Evolutionary conservation across 176 grass and related monocot genomes (phyloP).

Genomic region (Oryza longistaminata): DNA sequence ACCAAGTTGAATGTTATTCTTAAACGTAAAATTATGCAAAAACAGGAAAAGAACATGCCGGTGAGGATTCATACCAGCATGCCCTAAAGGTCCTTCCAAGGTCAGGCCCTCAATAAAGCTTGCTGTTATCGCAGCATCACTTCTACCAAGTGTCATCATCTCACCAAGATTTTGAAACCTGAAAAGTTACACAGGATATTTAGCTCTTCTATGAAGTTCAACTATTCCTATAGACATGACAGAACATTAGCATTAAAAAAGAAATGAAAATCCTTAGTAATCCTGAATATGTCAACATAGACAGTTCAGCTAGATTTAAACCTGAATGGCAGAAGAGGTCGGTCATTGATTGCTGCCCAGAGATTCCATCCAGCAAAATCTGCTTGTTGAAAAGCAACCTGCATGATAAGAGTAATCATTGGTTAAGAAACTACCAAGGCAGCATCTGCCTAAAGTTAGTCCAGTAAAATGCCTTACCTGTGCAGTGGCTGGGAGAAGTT

Average conservation of each 20-base stretch:
- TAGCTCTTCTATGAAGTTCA: not conserved
- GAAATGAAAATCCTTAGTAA: not conserved
- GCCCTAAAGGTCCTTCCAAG: constrained; percentile 84
- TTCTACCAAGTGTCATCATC: constrained; percentile 96
- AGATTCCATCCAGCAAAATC: constrained; percentile 96
- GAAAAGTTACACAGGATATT: constrained; percentile 16
- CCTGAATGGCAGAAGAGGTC: constrained; percentile 90
- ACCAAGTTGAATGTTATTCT: not conserved
- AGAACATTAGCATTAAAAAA: not conserved
- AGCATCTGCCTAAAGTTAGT: not conserved
- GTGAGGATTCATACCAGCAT: constrained; percentile 62
- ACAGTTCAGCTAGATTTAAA: constrained; percentile 20
- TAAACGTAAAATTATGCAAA: not conserved
- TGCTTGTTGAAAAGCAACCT: constrained; percentile 99
- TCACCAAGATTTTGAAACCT: constrained; percentile 98
- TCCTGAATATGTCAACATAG: not conserved
- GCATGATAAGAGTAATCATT: not conserved
- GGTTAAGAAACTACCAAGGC: not conserved
- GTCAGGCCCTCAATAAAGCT: constrained; percentile 91
- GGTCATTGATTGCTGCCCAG: constrained; percentile 92
- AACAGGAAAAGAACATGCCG: not conserved
- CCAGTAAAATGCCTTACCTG: constrained; percentile 52
- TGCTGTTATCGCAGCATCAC: constrained; percentile 74
- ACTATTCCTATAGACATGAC: not conserved
- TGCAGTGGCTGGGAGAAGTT: constrained; percentile 77